Evolutionary conservation across 1,284 basidiomycete genomes (phyloP).

Genomic region (Cystobasidiaceae sp.): DNA sequence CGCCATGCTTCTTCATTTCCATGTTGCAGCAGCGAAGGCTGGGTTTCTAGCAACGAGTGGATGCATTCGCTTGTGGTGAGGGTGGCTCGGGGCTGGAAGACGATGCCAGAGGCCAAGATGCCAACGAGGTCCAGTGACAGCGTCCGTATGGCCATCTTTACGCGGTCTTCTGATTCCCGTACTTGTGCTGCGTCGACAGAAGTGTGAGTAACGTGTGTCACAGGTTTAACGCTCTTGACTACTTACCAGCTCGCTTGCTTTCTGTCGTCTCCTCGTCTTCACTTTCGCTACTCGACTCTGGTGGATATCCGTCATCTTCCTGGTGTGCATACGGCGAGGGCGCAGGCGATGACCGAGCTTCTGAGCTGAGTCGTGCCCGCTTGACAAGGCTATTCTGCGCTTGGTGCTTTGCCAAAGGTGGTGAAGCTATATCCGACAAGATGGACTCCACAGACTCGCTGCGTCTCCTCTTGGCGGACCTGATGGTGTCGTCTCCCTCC

Average conservation of each 20-base stretch:
- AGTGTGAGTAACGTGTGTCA: too few relatives aligned
- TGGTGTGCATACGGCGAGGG: conserved; percentile 29
- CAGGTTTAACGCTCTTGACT: too few relatives aligned
- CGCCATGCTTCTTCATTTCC: conserved; percentile 19
- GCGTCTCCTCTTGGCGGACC: too few relatives aligned
- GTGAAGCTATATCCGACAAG: too few relatives aligned
- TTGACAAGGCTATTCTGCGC: too few relatives aligned
- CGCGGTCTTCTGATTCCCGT: neutral
- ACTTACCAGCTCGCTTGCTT: conserved; percentile 3
- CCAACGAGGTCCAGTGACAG: conserved; percentile 16
- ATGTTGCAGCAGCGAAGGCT: conserved; percentile 13
- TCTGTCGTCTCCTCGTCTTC: neutral
- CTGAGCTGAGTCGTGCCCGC: conserved; percentile 7
- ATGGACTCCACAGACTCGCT: too few relatives aligned
- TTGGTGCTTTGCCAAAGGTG: too few relatives aligned
- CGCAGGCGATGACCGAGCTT: conserved; percentile 10
- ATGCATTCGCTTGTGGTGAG: conserved; percentile 29
- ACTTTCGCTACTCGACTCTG: conserved; percentile 15
- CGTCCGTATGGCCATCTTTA: conserved; percentile 4
- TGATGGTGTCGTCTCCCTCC: neutral
- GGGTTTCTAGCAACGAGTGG: conserved; percentile 2
- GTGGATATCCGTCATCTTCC: conserved; percentile 29
- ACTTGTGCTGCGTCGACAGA: neutral
- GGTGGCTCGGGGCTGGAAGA: conserved; percentile 30
- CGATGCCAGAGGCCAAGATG: conserved; percentile 14